A percentile compares a stretch with the other conserved stretches of the same genome.
These are phyloP conservation scores for Boletellus deceptivus DNA, from an alignment of 1,284 basidiomycete species.

Conservation along the genomic window DNA sequence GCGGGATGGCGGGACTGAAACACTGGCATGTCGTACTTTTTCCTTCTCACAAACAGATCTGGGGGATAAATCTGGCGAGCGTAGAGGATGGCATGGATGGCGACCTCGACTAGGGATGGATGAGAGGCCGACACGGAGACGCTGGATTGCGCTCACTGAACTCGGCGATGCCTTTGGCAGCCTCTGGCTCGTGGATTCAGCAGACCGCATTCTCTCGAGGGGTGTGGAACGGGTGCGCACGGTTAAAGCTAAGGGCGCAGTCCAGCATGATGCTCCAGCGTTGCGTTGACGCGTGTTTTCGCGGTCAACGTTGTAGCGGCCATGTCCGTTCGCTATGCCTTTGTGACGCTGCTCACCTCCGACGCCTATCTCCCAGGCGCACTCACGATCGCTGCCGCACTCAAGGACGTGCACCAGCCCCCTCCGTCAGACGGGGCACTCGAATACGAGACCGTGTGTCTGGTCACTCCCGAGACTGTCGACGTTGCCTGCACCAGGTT, in stretches of 20 bases:
- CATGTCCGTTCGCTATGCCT: conserved; percentile 72
- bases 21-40: conserved; percentile 87
- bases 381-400: conserved; percentile 80
- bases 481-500: conserved; percentile 83
- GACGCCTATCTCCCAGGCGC: conserved; percentile 92
- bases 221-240: conserved; percentile 27
- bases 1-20: conserved; percentile 89
- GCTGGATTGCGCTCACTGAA: conserved; percentile 50
- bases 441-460: conserved; percentile 83
- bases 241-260: conserved; percentile 38
- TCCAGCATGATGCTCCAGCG: neutral
- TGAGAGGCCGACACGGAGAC: conserved; percentile 2
- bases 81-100: conserved; percentile 89
- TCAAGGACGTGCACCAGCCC: conserved; percentile 72
- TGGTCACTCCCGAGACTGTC: conserved; percentile 92
- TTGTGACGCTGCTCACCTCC: conserved; percentile 88
- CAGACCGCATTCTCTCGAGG: neutral
- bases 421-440: conserved; percentile 56
- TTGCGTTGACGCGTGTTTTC: conserved; percentile 9
- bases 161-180: conserved; percentile 57
- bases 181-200: conserved; percentile 42
- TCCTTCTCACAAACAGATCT: conserved; percentile 81
- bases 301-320: conserved; percentile 1
- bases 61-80: conserved; percentile 88
- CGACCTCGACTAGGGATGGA: conserved; percentile 74